These are phyloP conservation scores for Mitragyna speciosa DNA, from an alignment of 257 asterid species.

Conservation along the genomic window DNA sequence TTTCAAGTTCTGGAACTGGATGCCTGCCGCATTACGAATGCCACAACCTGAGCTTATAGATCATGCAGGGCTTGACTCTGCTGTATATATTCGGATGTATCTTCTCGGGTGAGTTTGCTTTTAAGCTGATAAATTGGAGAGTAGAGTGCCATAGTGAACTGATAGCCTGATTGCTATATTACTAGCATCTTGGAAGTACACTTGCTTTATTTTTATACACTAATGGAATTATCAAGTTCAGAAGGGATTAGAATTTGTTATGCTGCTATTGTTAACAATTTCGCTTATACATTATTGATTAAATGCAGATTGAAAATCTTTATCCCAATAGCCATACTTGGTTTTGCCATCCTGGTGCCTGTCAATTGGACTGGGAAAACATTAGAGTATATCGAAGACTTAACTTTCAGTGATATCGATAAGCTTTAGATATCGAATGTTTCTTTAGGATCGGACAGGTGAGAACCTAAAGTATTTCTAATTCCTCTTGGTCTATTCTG, in stretches of 20 bases:
- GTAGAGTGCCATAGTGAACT: neutral
- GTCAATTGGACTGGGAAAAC: conserved; percentile 81
- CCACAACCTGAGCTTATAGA: conserved; percentile 81
- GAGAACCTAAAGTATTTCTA: conserved; percentile 24
- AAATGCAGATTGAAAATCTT: conserved; percentile 77
- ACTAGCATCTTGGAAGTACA: neutral
- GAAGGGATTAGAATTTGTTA: neutral
- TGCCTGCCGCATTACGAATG: conserved; percentile 85
- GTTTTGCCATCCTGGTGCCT: conserved; percentile 74
- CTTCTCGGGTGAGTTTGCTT: conserved; percentile 69
- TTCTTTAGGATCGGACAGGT: conserved; percentile 75
- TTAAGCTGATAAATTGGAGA: neutral
- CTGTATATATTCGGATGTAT: conserved; percentile 74
- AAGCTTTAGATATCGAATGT: conserved; percentile 88
- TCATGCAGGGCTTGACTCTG: conserved; percentile 94
- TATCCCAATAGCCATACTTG: conserved; percentile 66
- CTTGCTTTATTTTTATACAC: neutral
- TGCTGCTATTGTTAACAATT: neutral
- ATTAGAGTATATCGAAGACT: conserved; percentile 45
- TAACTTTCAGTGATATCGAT: conserved; percentile 74
- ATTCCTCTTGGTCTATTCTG: conserved; percentile 12
- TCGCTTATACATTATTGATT: neutral
- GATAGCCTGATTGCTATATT: neutral
- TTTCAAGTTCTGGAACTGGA: conserved; percentile 79
- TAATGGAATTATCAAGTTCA: conserved; percentile 4